These are phyloP conservation scores for Mediolabrus comicus DNA, from an alignment of 108 stramenopile species.

Conservation along the genomic window DNA sequence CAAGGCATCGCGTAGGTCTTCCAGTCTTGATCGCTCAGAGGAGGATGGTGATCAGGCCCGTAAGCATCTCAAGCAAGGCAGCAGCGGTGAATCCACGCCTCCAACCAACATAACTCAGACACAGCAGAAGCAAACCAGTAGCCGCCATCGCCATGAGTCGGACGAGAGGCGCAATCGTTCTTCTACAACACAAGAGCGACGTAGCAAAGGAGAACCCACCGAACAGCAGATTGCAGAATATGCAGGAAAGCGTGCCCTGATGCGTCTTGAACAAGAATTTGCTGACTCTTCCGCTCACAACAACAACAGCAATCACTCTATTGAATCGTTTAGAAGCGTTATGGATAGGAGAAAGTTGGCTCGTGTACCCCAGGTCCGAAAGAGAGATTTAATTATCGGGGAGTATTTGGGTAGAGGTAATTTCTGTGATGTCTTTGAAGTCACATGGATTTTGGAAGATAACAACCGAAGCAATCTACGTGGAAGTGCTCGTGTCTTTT, in stretches of 20 bases:
- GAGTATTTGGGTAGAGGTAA: conserved; percentile 38
- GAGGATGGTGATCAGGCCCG: neutral
- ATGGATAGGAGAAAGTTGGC: conserved; percentile 28
- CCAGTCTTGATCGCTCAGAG: neutral
- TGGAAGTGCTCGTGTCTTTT: neutral
- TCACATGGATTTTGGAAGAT: conserved; percentile 16
- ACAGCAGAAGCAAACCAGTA: neutral
- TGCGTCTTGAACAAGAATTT: conserved; percentile 33
- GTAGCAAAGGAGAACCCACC: neutral
- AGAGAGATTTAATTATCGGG: conserved; percentile 30
- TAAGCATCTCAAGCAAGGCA: neutral
- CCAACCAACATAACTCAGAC: neutral
- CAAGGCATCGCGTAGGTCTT: neutral
- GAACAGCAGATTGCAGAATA: conserved; percentile 34
- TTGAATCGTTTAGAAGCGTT: conserved; percentile 6
- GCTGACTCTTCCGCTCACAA: neutral
- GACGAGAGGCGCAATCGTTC: neutral
- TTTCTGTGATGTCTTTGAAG: conserved; percentile 43
- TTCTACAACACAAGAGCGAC: neutral
- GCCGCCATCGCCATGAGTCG: neutral
- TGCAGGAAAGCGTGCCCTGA: conserved; percentile 29
- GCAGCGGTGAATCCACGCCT: neutral
- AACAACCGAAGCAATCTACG: neutral
- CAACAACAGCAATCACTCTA: neutral
- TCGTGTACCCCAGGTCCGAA: conserved; percentile 29